phyloP scores from a whole-genome alignment of 78 protist species.

The Thecamonas trahens region DNA sequence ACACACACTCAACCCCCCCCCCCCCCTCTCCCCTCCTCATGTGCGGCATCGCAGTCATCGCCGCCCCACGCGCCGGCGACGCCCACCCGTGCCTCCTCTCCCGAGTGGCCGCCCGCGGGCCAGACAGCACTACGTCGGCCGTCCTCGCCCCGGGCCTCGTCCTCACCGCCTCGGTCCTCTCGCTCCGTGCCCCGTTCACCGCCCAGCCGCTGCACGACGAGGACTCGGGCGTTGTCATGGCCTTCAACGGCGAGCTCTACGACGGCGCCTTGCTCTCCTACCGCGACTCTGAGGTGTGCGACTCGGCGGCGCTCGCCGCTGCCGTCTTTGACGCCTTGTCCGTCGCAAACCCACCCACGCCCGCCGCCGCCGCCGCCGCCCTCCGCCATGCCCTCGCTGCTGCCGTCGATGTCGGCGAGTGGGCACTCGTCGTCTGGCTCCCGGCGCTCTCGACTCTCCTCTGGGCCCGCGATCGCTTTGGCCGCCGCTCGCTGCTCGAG shows the following conservation, averaged over 20 bases:
- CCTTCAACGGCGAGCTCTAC: not conserved
- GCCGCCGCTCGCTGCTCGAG: not conserved
- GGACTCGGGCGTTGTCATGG: not conserved
- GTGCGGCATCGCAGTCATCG: too few relatives aligned
- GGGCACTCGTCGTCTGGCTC: not conserved
- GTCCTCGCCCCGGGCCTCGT: too few relatives aligned
- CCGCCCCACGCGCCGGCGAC: too few relatives aligned
- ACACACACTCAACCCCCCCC: too few relatives aligned
- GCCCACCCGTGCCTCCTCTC: too few relatives aligned
- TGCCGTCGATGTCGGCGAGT: not conserved
- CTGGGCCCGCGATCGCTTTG: conserved; percentile 2
- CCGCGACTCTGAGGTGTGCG: too few relatives aligned
- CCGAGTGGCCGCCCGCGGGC: too few relatives aligned
- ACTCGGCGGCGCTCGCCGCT: not conserved
- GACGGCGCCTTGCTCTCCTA: too few relatives aligned
- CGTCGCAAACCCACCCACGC: too few relatives aligned
- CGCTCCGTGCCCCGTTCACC: not conserved
- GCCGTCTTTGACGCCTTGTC: not conserved
- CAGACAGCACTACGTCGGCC: too few relatives aligned
- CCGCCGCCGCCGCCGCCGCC: not conserved
- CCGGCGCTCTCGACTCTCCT: not conserved
- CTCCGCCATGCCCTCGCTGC: not conserved
- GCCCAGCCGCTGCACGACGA: not conserved
- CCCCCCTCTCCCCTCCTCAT: too few relatives aligned
- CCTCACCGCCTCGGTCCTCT: not conserved